Evolutionary conservation across 805 yeast species (phyloP), one percentile per base, ranked within the genome.

Genomic region (Ogataea nitratoaversa): DNA sequence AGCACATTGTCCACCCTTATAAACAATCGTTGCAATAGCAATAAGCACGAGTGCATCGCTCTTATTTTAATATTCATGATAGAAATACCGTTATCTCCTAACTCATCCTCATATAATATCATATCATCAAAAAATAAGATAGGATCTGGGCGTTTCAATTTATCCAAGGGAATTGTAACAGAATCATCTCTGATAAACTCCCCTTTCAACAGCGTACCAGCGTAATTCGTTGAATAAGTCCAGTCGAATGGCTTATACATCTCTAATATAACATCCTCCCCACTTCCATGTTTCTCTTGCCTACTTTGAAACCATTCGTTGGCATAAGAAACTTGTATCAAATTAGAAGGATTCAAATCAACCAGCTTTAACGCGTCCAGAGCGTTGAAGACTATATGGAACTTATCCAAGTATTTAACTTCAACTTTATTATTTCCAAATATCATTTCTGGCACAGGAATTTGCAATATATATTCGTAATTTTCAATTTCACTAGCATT

Each of bases 371-470:
- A 62, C 0, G 95, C 96, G 55, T 84, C 93, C 32, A 82, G 64
- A 0, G 96, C 82, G 56, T 84, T 82, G 62, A 90, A 89, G 32
- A 68, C 71, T 12, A 91, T 70, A n/a, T 47, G 52, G 19, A 59
- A 56, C 22, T 43, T 30, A 3, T 28, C 59, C 45, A 44, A 44
- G 34, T 42, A 44, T 7, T 35, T 20, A 8, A 76, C 27, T 63
- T 70, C 73, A 9, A 89, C 78, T 41, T 64, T 63, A 56, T 85
- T 90, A 50, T 85, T 78, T 8, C 98, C 98, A 65, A 93, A 93
- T 5, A 93, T 89, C 98, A 93, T 93, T 60, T 93, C 99, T 0
- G 99, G 99, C 32, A 91, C 64, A 0, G 98, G 95, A 46, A 91
- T 77, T 13, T 79, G 79, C 38, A 83, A 71, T 38, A 79, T 57